Evolutionary conservation across 768 basidiomycete species (phyloP), one percentile per base, ranked within the genome.

Genomic region (Galerina sulciceps): DNA sequence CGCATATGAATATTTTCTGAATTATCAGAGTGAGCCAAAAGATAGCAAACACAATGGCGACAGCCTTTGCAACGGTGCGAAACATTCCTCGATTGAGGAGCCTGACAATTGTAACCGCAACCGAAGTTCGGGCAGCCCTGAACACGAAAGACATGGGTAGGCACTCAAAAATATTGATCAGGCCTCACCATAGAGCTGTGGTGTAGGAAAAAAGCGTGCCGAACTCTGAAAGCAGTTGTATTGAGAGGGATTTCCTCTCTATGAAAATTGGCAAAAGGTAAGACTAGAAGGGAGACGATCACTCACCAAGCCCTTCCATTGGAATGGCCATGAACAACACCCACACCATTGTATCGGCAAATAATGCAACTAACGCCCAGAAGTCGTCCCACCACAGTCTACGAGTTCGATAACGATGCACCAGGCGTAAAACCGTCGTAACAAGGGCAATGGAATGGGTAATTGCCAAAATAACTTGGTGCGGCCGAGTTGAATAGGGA

Each of bases 341-440:
- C 26, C 26, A 58, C 2, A 58, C 47, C 10, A 64, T 50, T 14
- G 52, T n/a, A 36, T 65, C 70, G 43, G 45, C 51, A 9, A 67
- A 13, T 13, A 69, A 47, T 8, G 71, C 66, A 11, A 61, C 22
- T 10, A 67, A 67, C 15, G 71, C 71, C 61, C 66, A 69, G 43
- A 64, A 63, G 53, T 73, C 71, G 50, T 73, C 71, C 71, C 71
- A 73, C 71, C 71, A 71, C 9, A 73, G 59, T 35, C 66, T 63
- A 23, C 46, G 52, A 10, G 59, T 65, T 15, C 61, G 65, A 46
- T 50, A 52, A n/a, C 71, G 67, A 53, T 71, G 63, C 11, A 23
- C 41, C 20, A 73, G 62, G 20, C 71, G 65, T 23, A 67, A 58
- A 18, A 65, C 22, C 9, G 66, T 71, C 10, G 63, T 53, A 10